Evolutionary conservation across 805 yeast species (phyloP).

Genomic region (Saccharomycopsis guyanensis): DNA sequence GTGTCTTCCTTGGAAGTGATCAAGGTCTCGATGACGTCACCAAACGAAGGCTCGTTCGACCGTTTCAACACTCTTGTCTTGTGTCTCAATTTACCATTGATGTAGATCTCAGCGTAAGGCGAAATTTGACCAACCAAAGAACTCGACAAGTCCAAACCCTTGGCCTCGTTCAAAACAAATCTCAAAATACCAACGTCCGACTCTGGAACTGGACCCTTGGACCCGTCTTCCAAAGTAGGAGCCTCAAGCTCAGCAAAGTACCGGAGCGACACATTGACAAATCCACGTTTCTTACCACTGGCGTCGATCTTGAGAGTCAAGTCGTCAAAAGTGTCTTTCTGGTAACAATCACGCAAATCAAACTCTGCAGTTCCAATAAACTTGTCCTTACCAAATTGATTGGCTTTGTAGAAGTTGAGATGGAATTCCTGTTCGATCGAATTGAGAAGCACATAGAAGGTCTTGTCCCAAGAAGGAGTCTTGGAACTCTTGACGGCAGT

Average conservation of each 20-base stretch:
- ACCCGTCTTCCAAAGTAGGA: constrained; percentile 20
- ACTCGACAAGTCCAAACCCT: constrained; percentile 43
- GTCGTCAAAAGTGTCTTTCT: constrained; percentile 43
- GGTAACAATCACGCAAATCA: constrained; percentile 44
- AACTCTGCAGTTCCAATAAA: constrained; percentile 23
- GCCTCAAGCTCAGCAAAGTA: constrained; percentile 20
- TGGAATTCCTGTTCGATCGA: constrained; percentile 48
- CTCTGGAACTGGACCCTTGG: constrained; percentile 34
- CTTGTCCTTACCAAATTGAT: constrained; percentile 14
- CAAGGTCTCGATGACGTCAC: constrained; percentile 52
- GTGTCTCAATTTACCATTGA: constrained; percentile 49
- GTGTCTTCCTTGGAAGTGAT: constrained; percentile 54
- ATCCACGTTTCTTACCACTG: constrained; percentile 30
- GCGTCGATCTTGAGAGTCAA: constrained; percentile 20
- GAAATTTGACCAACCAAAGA: constrained; percentile 41
- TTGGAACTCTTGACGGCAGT: constrained; percentile 52
- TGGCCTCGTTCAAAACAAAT: constrained; percentile 52
- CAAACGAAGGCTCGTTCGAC: constrained; percentile 70
- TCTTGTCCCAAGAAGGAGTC: constrained; percentile 61
- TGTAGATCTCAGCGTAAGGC: constrained; percentile 61
- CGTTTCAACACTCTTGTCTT: constrained; percentile 54
- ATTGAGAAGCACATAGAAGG: constrained; percentile 51
- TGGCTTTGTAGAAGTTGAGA: constrained; percentile 12
- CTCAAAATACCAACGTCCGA: constrained; percentile 72
- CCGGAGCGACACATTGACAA: constrained; percentile 45